These are phyloP conservation scores for Epipyxis sp. DNA, from an alignment of 108 stramenopile genomes.

Conservation along the genomic window DNA sequence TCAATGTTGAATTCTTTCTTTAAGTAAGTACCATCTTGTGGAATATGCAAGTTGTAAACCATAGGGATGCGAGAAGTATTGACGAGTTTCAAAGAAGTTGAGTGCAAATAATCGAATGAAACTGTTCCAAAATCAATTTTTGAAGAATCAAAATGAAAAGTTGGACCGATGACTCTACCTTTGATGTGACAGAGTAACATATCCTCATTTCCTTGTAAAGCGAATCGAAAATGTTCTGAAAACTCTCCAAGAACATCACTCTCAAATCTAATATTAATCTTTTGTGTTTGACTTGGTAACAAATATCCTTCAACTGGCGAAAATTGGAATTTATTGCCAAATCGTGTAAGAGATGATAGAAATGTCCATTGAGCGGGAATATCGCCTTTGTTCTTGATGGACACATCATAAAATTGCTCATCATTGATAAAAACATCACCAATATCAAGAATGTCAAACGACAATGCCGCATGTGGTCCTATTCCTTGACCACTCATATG, in stretches of 20 bases:
- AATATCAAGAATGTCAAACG: constrained; percentile 59
- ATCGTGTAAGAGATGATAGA: constrained; percentile 39
- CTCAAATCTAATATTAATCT: constrained; percentile 37
- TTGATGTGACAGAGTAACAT: constrained; percentile 53
- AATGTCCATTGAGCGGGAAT: constrained; percentile 59
- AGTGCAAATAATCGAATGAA: constrained; percentile 50
- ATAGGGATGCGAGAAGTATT: constrained; percentile 62
- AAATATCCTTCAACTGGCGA: constrained; percentile 36
- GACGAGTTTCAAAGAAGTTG: constrained; percentile 35
- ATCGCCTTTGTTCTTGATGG: constrained; percentile 60
- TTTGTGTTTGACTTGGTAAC: constrained; percentile 2
- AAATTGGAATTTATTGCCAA: constrained; percentile 49
- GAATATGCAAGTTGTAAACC: constrained; percentile 54
- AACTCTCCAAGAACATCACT: constrained; percentile 59
- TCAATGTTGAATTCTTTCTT: constrained; percentile 53
- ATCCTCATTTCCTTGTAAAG: constrained; percentile 55
- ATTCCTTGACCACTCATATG: constrained; percentile 52
- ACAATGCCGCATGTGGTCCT: constrained; percentile 58
- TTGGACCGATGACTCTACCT: constrained; percentile 58
- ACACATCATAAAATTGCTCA: constrained; percentile 46
- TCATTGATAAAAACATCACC: constrained; percentile 60
- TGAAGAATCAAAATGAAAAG: constrained; percentile 57
- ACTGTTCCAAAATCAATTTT: constrained; percentile 58
- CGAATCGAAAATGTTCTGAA: constrained; percentile 52
- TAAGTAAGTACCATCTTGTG: constrained; percentile 49